Evolutionary conservation across 2,329 filamentous ascomycete species (phyloP), one percentile per base, ranked within the genome.

Genomic region (Phaeosphaeriaceae sp.): DNA sequence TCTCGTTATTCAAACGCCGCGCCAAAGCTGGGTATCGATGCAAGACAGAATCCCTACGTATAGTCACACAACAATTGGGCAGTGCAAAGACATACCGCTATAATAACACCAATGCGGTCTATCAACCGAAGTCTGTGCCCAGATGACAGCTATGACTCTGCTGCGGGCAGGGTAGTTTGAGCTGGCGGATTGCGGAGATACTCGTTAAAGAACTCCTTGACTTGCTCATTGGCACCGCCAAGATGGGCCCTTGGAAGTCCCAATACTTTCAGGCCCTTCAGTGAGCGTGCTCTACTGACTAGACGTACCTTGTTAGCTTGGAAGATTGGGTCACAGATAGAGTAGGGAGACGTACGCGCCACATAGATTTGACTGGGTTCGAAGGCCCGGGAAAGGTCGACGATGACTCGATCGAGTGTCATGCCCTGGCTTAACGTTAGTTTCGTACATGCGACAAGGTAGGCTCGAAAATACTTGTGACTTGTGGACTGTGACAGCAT

Each of bases 401-500:
- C 85, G 1, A 83, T 79, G 1, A 86, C 86, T 3, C 81, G 80
- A 20, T 88, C 83, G 3, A 90, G 75, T 1, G 86, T 88, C 79
- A 89, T 84, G 2, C 87, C 86, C 74, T 60, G 48, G 54, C 19
- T 54, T 19, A 11, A 21, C 13, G 36, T 47, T 19, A 58, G n/a
- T 31, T 19, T 33, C 6, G 5, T 20, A n/a, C n/a, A 42, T 19
- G 7, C 31, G 33, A 22, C 33, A 27, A n/a, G 25, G 6, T 27
- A 17, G 27, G n/a, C 42, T 36, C 31, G 2, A 20, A n/a, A 57
- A 17, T 58, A 69, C 70, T 61, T 74, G 71, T 7, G 81, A 81
- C 69, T 88, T 89, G 69, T 90, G 88, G 1, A 88, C 83, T 0
- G 83, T 89, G 66, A 89, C 82, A 0, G 88, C 88, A 84, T 87